Evolutionary conservation across 805 yeast species (phyloP), one percentile per base, ranked within the genome.

Genomic region (Yamadazyma laniorum): DNA sequence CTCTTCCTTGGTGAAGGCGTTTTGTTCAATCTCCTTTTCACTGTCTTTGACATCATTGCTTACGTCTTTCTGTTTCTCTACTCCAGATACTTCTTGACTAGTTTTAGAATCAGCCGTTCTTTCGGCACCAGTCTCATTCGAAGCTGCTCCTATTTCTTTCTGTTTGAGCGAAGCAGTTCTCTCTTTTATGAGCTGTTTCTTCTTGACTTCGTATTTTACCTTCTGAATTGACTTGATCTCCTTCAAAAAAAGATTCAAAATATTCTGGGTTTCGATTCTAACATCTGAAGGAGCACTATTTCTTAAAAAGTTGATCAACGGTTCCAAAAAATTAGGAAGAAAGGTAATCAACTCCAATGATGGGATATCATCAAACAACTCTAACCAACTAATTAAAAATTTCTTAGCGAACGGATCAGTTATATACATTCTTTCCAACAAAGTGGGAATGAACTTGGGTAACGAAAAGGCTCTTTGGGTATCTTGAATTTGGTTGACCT

Each of bases 371-470:
- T 91, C 93, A 34, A 93, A 69, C n/a, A 93, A 75, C 47, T 88
- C 84, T 33, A 93, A 73, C 99, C 99, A 93, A 35, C 95, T 86
- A 9, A 93, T 91, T 40, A 93, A 66, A 53, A 93, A 93, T 65
- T 88, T 83, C 48, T 96, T 74, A 0, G 97, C 89, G 53, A 85
- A 86, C 1, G 98, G 96, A 51, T 93, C 95, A 22, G 87, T 83
- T 1, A 93, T 90, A 53, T 87, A 87, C 63, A 93, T 87, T 47
- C 98, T 71, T 58, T 93, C 99, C 45, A 85, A 79, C 30, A 93
- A 63, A n/a, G 95, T 68, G 0, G 98, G 98, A 26, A 93, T 86
- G 61, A 93, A 93, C 51, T 84, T 83, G 0, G 87, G 83, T 28
- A 93, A 65, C 5, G 93, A 83, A 53, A 91, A 91, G 0, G 96